phyloP scores from a whole-genome alignment of 2,329 filamentous ascomycete species.

The Claviceps sp. region DNA sequence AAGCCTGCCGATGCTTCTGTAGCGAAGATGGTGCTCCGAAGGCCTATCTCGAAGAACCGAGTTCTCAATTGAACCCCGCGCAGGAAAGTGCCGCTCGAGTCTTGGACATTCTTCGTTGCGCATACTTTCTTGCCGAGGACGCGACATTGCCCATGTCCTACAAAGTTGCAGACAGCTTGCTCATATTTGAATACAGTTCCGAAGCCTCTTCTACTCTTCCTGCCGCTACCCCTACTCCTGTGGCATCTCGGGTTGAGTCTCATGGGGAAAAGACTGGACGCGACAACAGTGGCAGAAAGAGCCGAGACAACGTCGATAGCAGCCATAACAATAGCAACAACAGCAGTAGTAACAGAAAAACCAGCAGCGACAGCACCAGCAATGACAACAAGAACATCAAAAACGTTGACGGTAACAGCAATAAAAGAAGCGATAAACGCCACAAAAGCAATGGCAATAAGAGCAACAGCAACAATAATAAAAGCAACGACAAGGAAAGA shows the following conservation, averaged over 20 bases:
- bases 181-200: conserved; percentile 22
- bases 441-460: neutral
- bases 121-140: conserved; percentile 32
- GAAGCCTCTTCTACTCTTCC: neutral
- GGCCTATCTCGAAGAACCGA: conserved; percentile 21
- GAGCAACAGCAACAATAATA: neutral
- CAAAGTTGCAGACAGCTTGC: conserved; percentile 14
- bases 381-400: too few species aligned
- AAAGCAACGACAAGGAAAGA: neutral
- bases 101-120: conserved; percentile 35
- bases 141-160: conserved; percentile 24
- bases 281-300: neutral
- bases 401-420: too few species aligned
- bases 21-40: conserved; percentile 24
- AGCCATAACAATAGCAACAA: neutral
- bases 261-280: neutral
- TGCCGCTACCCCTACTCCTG: neutral
- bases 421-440: neutral
- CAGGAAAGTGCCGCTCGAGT: conserved; percentile 32
- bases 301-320: neutral
- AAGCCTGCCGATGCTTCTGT: conserved; percentile 26
- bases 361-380: neutral
- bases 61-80: conserved; percentile 17
- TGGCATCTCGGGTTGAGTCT: neutral
- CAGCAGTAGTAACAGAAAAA: neutral